Evolutionary conservation across 2,329 filamentous ascomycete species (phyloP).

Genomic region (Myriosclerotinia curreyana): DNA sequence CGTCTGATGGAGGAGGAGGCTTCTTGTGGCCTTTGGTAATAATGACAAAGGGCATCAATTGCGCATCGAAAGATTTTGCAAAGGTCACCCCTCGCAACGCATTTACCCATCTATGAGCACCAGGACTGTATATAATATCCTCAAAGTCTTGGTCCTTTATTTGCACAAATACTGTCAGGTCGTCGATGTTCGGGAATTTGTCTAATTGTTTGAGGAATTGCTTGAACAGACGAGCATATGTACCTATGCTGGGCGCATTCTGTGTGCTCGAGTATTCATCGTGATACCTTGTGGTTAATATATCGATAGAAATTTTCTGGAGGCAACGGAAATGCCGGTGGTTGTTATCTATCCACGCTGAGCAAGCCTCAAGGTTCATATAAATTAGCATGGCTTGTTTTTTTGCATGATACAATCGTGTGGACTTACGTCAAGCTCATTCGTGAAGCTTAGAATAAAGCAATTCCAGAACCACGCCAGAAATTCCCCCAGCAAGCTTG

Average conservation of each 20-base stretch:
- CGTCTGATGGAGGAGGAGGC: not conserved
- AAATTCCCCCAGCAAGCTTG: not conserved
- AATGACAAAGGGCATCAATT: not conserved
- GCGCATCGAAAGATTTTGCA: not conserved
- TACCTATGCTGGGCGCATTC: no score
- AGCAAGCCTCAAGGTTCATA: not conserved
- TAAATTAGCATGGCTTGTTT: not conserved
- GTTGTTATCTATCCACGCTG: not conserved
- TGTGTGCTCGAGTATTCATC: no score
- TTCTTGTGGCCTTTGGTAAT: not conserved
- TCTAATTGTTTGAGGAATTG: not conserved
- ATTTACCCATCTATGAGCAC: not conserved
- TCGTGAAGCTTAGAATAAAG: not conserved
- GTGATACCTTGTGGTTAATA: not conserved
- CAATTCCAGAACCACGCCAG: not conserved
- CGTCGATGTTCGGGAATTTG: not conserved
- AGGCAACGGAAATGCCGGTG: not conserved
- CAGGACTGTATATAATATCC: not conserved
- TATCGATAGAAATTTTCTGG: not conserved
- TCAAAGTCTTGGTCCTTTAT: not conserved
- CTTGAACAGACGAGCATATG: not conserved
- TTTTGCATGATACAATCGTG: not conserved
- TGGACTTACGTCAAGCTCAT: not conserved
- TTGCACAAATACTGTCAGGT: not conserved
- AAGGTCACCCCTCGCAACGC: not conserved